Evolutionary conservation across 768 basidiomycete species (phyloP).

Genomic region (Leccinum subtestaceum): DNA sequence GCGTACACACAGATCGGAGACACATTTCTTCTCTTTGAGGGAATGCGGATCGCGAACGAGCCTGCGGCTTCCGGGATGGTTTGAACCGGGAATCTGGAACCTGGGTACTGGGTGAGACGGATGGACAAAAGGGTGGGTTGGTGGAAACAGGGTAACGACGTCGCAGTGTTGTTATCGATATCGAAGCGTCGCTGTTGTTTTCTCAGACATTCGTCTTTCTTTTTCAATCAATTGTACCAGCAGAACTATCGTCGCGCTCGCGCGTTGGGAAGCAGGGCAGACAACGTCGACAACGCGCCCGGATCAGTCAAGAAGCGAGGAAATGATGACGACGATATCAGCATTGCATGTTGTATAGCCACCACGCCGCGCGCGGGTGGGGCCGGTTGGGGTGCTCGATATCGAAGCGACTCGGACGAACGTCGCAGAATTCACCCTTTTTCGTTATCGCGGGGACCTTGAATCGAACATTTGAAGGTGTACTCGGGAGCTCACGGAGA

Average conservation of each 20-base stretch:
- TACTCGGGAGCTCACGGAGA: neutral
- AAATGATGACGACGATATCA: neutral
- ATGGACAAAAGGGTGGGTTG: neutral
- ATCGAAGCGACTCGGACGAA: neutral
- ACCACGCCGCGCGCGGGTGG: neutral
- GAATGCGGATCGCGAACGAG: neutral
- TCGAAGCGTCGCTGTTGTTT: neutral
- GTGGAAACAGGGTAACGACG: neutral
- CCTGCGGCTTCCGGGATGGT: neutral
- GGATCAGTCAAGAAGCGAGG: neutral
- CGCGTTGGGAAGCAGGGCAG: neutral
- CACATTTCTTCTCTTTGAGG: neutral
- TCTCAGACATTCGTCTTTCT: neutral
- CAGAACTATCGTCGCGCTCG: neutral
- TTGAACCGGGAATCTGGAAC: constrained; percentile 1
- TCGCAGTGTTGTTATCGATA: neutral
- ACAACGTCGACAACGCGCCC: neutral
- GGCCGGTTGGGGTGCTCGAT: neutral
- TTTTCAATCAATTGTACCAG: neutral
- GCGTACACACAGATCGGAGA: neutral
- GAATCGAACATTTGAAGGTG: no score
- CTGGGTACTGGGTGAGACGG: neutral
- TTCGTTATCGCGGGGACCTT: no score
- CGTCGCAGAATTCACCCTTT: neutral
- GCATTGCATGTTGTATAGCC: neutral